A percentile compares a stretch with the other conserved stretches of the same genome.
Conservation (phyloP, 2,329 filamentous ascomycete genomes). For the Xylariales sp. region DNA sequence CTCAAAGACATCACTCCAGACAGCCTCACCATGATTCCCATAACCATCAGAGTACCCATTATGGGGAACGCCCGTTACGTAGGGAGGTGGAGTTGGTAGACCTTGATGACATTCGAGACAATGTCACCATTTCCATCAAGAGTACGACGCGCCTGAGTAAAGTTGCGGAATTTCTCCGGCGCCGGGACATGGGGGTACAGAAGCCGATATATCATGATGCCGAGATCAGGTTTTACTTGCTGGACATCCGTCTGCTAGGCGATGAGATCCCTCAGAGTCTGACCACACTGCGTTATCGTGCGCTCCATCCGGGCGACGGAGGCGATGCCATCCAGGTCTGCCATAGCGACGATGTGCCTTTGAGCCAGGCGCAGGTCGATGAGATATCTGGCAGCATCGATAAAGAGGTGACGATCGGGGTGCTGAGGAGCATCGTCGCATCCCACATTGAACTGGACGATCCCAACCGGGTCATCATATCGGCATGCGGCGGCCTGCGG, state of each 20-base stretch:
- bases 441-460: slow-evolving; percentile 17
- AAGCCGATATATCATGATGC: slow-evolving; percentile 10
- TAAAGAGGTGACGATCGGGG: slow-evolving; percentile 20
- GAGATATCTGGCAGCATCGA: slow-evolving; percentile 13
- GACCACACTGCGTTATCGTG: slow-evolving; percentile 14
- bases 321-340: slow-evolving; percentile 12
- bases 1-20: background rate
- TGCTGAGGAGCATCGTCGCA: slow-evolving; percentile 19
- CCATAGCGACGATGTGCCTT: slow-evolving; percentile 9
- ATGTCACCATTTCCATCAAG: slow-evolving; percentile 12
- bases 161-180: slow-evolving; percentile 8
- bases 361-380: slow-evolving; percentile 9
- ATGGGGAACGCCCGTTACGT: too few species aligned
- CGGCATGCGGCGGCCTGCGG: slow-evolving; percentile 23
- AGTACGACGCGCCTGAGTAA: slow-evolving; percentile 11
- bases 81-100: slow-evolving; percentile 17
- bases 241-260: slow-evolving; percentile 8
- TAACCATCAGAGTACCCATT: background rate
- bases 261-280: slow-evolving; percentile 11
- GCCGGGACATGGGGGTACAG: slow-evolving; percentile 1
- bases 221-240: slow-evolving; percentile 13
- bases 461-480: slow-evolving; percentile 22
- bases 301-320: slow-evolving; percentile 8
- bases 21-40: background rate
- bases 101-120: slow-evolving; percentile 14